A percentile compares a stretch with the other conserved stretches of the same genome.
phyloP scores from a whole-genome alignment of 2,329 filamentous ascomycete genomes.

The Sclerotinia spermophila region DNA sequence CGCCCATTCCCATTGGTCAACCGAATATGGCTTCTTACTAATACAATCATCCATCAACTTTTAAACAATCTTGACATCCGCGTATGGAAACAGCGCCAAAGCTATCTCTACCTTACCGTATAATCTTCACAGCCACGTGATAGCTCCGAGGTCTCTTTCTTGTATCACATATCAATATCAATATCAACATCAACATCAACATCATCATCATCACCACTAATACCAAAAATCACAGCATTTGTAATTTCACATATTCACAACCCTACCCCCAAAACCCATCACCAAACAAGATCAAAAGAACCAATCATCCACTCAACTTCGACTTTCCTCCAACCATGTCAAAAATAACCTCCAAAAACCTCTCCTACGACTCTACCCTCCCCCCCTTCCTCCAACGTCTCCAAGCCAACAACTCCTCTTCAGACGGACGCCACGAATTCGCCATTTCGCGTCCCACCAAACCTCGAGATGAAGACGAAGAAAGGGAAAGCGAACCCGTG shows the following conservation, averaged over 20 bases:
- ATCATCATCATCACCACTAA: not conserved
- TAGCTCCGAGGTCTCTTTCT: not conserved
- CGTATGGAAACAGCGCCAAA: not conserved
- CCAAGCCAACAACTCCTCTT: conserved; percentile 50
- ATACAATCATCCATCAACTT: not conserved
- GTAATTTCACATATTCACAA: not conserved
- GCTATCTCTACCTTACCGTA: not conserved
- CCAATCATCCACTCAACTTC: too few species aligned
- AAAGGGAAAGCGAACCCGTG: conserved; percentile 73
- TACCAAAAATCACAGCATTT: too few species aligned
- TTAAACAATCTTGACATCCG: not conserved
- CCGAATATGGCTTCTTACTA: not conserved
- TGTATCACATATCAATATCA: not conserved
- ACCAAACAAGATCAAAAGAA: too few species aligned
- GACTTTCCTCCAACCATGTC: conserved; percentile 35
- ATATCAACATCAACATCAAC: not conserved
- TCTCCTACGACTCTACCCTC: conserved; percentile 59
- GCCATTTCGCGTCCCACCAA: conserved; percentile 39
- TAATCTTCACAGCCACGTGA: not conserved
- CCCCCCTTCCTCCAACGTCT: conserved; percentile 59
- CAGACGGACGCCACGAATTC: conserved; percentile 43
- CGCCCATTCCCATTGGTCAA: not conserved
- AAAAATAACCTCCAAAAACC: conserved; percentile 68
- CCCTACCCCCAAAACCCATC: not conserved
- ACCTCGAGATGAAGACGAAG: conserved; percentile 59